Base-by-base conservation (phyloP, 2,329 filamentous ascomycete species). In the Chaetomiaceae sp. region DNA sequence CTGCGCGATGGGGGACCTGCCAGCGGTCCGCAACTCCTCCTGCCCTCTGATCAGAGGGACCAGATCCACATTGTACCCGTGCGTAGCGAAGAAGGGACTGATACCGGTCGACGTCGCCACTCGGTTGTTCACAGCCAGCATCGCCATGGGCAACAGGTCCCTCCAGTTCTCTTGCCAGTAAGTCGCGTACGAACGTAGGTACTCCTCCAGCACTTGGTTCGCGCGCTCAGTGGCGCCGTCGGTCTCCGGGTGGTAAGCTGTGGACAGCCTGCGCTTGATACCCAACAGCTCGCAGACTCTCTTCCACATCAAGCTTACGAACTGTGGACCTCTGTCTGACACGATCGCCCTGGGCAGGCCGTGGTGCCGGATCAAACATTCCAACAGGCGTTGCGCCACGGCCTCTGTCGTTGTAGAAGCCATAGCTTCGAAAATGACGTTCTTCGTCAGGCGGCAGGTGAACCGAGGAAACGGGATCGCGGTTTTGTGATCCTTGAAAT, bases 81-180 rank as follows among this genome's bases (percentile, higher is more conserved):
- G 19, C 5, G 41, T 33, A 3, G n/a, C 2, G 25, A 50, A 44
- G 9, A 50, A 50, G 9, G 39, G 47, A 31, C 39, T 43, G 20
- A 44, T 20, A 2, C 47, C 39, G 5, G 21, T 49, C 13, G 33
- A 50, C 5, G 41, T 50, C 19, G 34, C 17, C 12, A 3, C 7
- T 4, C 41, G 23, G 33, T 50, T 50, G 31, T 50, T 50, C n/a
- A 50, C 31, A 14, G 48, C 40, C n/a, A 50, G 16, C 33, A 50
- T 50, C 6, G 33, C 41, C 3, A 30, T 6, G 3, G 34, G 33
- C 2, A 50, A 34, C 4, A 44, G 23, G 14, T 10, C 13, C 3
- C 31, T 39, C 47, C 8, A 49, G 21, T 49, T 33, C n/a, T 49
- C 23, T 23, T 49, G 47, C 21, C 16, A 38, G 9, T 43, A 49